Evolutionary conservation across 768 basidiomycete species (phyloP).

Genomic region (Steccherinum ochraceum): DNA sequence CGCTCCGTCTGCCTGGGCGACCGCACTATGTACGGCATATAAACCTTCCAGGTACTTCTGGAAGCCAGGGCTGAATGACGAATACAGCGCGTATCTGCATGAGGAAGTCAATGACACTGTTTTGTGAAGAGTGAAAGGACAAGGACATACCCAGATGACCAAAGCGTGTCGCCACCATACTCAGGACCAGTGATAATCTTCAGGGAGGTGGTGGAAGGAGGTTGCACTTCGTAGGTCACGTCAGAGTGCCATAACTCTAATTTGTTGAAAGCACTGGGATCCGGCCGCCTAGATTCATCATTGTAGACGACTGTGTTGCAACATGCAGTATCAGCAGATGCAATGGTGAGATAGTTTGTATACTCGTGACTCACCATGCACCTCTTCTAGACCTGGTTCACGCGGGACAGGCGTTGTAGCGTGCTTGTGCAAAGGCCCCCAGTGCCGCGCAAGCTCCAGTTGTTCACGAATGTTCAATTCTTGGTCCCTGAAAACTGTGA

Average conservation of each 20-base stretch:
- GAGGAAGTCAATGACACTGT: not conserved
- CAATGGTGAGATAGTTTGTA: not conserved
- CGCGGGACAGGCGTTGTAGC: constrained; percentile 73
- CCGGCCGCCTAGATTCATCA: constrained; percentile 56
- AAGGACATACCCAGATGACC: constrained; percentile 70
- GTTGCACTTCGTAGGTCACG: constrained; percentile 76
- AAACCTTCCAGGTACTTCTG: constrained; percentile 74
- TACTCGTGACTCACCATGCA: constrained; percentile 45
- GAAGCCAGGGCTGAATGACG: constrained; percentile 67
- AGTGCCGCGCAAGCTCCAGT: constrained; percentile 65
- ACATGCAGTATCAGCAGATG: constrained; percentile 6
- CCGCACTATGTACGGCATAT: constrained; percentile 68
- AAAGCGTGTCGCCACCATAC: constrained; percentile 73
- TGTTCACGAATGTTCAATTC: constrained; percentile 63
- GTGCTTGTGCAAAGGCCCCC: constrained; percentile 75
- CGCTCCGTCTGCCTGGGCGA: constrained; percentile 71
- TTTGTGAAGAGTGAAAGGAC: not conserved
- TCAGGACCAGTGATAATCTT: constrained; percentile 67
- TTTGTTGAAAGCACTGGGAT: constrained; percentile 60
- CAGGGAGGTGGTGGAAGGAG: constrained; percentile 74
- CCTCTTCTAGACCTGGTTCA: constrained; percentile 67
- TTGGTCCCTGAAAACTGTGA: constrained; percentile 68
- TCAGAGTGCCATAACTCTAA: constrained; percentile 81
- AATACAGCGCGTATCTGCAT: constrained; percentile 73
- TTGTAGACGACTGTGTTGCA: constrained; percentile 63